Evolutionary conservation across 2,329 filamentous ascomycete genomes (phyloP), one percentile per base, ranked within the genome.

Genomic region (Chrysosporium queenslandicum): DNA sequence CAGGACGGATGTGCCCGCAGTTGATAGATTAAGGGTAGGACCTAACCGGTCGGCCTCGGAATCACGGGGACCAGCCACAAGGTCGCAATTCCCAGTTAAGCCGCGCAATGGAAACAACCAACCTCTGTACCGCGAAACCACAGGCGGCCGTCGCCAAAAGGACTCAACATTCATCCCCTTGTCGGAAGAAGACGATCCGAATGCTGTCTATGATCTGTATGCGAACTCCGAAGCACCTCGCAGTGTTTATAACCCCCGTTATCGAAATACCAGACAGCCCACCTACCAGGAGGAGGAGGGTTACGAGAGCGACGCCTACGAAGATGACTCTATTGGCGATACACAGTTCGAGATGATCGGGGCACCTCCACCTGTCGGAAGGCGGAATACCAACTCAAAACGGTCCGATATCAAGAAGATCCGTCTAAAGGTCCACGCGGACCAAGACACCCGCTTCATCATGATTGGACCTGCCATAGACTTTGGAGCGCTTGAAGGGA

Each of bases 401-500:
- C 63, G 79, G 53, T 79, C 81, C 1, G 85, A 87, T 5, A 75
- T 92, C 53, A 80, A 80, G 56, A 85, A 90, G 68, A 82, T 97
- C 58, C 81, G 90, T 34, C 82, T 96, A 66, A 98, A 98, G 74
- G 89, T 95, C 1, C 90, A 97, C 64, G 82, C 77, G 2, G 71
- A 80, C 1, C 86, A 88, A 41, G 92, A 98, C 64, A 92, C 89
- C 29, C 83, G 94, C 55, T 96, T 95, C 67, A 86, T 97, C 58
- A 89, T 96, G 79, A 81, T 96, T 50, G 80, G 80, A 6, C 74
- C 82, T 0, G 79, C 80, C 1, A 77, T 88, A 11, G 81, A 84
- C 55, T 96, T 89, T 66, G 73, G 77, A 4, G 86, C 91, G 54
- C 81, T 98, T 41, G 82, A 85, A 37, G 82, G 84, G 56, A 82